phyloP scores from a whole-genome alignment of 202 grass and related monocot genomes.

The Musa balbisiana region DNA sequence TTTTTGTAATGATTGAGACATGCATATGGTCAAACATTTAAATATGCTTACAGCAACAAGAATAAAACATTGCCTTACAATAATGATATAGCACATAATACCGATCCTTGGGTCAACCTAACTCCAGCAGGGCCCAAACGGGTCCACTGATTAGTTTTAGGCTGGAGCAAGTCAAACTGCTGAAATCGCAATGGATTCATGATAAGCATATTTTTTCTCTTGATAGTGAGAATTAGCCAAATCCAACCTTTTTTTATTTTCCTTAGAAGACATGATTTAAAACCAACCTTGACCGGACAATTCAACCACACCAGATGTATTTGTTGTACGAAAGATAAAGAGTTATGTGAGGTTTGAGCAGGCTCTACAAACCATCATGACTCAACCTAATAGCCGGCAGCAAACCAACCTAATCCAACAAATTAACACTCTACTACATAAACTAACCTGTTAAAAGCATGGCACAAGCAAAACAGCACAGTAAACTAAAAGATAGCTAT shows the following conservation, averaged over 20 bases:
- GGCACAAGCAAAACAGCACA: too few species aligned
- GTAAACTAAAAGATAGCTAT: too few species aligned
- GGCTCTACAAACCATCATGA: background rate
- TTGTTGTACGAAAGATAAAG: too few species aligned
- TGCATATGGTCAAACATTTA: background rate
- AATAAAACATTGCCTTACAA: background rate
- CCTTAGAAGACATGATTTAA: too few species aligned
- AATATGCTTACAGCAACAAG: background rate
- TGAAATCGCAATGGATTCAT: background rate
- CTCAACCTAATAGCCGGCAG: background rate
- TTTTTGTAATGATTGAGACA: background rate
- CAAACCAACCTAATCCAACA: background rate
- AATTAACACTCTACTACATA: constrained; percentile 2
- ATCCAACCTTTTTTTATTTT: background rate
- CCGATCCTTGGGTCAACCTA: background rate
- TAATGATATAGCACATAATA: background rate
- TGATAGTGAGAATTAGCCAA: background rate
- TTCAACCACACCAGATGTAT: too few species aligned
- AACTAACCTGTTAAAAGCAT: background rate
- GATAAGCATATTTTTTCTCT: too few species aligned
- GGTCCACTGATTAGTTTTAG: background rate
- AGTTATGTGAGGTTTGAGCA: too few species aligned
- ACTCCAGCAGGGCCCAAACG: background rate
- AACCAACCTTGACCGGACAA: too few species aligned
- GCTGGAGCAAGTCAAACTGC: background rate